Conservation (phyloP, 1,284 basidiomycete genomes). For the Ustilago bromivora region DNA sequence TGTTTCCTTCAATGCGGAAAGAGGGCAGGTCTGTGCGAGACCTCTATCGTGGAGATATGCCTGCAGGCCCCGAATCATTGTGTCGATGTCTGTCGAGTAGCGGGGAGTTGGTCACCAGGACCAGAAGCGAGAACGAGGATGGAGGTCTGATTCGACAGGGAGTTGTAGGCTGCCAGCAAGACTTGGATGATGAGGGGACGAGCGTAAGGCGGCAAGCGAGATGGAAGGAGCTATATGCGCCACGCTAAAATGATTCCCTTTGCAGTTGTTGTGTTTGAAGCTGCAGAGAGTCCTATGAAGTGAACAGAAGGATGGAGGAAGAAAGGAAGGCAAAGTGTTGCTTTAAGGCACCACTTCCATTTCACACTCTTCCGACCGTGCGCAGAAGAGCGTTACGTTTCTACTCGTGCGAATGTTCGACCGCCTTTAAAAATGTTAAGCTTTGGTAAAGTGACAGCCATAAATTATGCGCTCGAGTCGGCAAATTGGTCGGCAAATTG, state of each 20-base stretch:
- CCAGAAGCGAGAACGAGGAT: not conserved
- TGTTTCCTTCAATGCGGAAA: conserved; percentile 87
- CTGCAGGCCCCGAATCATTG: conserved; percentile 52
- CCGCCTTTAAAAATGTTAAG: not conserved
- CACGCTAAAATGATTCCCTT: not conserved
- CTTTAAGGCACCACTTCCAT: not conserved
- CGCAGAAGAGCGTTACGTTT: not conserved
- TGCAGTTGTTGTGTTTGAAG: not conserved
- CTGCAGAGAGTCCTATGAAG: not conserved
- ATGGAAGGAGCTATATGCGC: not conserved
- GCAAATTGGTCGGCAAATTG: too few species aligned
- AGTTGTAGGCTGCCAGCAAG: not conserved
- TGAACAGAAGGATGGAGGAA: not conserved
- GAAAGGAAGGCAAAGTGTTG: not conserved
- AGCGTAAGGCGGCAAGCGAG: not conserved
- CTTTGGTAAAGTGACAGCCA: not conserved
- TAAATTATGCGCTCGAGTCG: not conserved
- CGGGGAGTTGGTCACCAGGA: conserved; percentile 3
- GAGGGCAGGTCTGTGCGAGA: conserved; percentile 83
- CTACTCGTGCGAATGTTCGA: conserved; percentile 12
- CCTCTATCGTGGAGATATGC: conserved; percentile 80
- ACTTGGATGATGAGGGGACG: not conserved
- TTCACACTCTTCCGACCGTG: conserved; percentile 18
- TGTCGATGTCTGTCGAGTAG: not conserved
- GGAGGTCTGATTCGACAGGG: not conserved